Base-by-base conservation (phyloP, 2,329 filamentous ascomycete genomes). In the Neofusicoccum kwambonambiense region DNA sequence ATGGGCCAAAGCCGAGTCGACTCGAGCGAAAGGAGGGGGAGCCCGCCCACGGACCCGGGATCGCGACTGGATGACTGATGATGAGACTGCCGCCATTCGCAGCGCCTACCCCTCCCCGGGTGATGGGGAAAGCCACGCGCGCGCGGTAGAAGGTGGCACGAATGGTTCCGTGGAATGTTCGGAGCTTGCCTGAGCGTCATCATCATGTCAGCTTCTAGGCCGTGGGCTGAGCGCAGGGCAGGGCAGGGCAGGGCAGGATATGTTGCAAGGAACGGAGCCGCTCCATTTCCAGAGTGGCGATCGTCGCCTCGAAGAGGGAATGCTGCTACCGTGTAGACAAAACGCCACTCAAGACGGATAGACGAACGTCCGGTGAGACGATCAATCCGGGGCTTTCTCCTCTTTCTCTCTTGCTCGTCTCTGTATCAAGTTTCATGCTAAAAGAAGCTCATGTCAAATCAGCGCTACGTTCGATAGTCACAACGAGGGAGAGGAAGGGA, bases 21-120 rank as follows among this genome's bases (percentile, higher is more conserved):
- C 35, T 17, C 50, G 50, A 39, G 12, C 17, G 50, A 22, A 12
- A 31, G 15, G 15, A 12, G n/a, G 49, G 27, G 27, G 15, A 17
- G 27, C 49, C n/a, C 27, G n/a, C 13, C 39, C 42, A 22, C n/a
- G 41, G 41, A 19, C 31, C 27, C 42, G 56, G 41, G 39, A 35
- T 19, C 31, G 19, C 54, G 15, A 39, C 15, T 11, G 31, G 56
- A 60, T 60, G 42, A 60, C 56, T 60, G 56, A 60, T 60, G 56
- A 22, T 60, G 56, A 60, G 56, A 60, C 56, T 41, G 56, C 56
- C 27, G 4, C 22, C 22, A 22, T 22, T 22, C 22, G 22, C 22
- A 22, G 22, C 22, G 22, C 22, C 22, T 3, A 22, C 27, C 27
- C 27, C 27, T 31, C 27, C 27, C 27, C 5, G 27, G 27, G 7